Conservation (phyloP, 202 grass and related monocot species). For the Carex sylvatica region DNA sequence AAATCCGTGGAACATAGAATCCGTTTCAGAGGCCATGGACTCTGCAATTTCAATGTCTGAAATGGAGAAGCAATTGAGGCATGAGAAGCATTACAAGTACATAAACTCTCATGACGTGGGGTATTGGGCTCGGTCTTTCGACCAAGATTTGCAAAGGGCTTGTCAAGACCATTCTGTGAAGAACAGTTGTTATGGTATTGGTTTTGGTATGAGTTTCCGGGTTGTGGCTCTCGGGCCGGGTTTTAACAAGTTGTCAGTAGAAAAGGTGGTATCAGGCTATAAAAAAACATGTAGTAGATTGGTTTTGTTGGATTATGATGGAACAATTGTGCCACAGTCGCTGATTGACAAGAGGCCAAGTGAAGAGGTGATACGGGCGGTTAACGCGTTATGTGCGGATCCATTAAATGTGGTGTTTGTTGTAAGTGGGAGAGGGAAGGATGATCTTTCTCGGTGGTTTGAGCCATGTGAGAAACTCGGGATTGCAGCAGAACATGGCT, state of each 20-base stretch:
- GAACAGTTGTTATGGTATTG: constrained; percentile 39
- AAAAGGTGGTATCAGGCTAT: constrained; percentile 44
- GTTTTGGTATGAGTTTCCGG: constrained; percentile 53
- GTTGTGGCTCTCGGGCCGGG: constrained; percentile 45
- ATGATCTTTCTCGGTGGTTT: constrained; percentile 50
- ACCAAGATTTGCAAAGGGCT: constrained; percentile 51
- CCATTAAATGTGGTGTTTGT: constrained; percentile 47
- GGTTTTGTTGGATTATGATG: constrained; percentile 70
- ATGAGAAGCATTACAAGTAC: constrained; percentile 66
- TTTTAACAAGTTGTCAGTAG: constrained; percentile 55
- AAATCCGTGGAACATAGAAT: constrained; percentile 69
- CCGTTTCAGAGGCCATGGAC: constrained; percentile 42
- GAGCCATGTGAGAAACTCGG: constrained; percentile 47
- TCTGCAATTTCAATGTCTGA: constrained; percentile 39
- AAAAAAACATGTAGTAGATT: constrained; percentile 34
- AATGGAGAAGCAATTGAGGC: constrained; percentile 48
- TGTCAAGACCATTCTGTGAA: constrained; percentile 40
- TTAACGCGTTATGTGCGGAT: constrained; percentile 51
- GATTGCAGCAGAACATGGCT: constrained; percentile 68
- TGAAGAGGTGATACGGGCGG: constrained; percentile 39
- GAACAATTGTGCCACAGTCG: constrained; percentile 44
- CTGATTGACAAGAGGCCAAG: constrained; percentile 43
- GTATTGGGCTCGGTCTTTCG: constrained; percentile 50
- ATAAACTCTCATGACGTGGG: constrained; percentile 50
- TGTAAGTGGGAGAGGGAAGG: constrained; percentile 57